Percentiles rank a stretch among this genome's conserved stretches.
phyloP scores from a whole-genome alignment of 768 basidiomycete genomes.

The Mycena galericulata region DNA sequence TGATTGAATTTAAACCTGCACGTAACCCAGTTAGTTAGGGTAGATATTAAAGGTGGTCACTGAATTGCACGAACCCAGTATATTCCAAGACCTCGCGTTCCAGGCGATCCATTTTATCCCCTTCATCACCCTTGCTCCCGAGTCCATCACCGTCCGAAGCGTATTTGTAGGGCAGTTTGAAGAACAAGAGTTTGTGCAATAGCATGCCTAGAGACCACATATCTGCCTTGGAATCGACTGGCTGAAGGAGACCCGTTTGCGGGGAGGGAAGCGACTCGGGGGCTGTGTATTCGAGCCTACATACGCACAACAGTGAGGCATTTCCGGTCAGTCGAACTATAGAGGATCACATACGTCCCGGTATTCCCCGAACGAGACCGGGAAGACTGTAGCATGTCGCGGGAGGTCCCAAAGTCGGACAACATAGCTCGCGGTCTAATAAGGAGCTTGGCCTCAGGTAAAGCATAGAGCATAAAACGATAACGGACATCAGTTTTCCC shows the following conservation, averaged over 20 bases:
- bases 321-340: neutral
- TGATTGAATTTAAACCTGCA: conserved; percentile 64
- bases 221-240: conserved; percentile 89
- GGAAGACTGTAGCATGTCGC: conserved; percentile 84
- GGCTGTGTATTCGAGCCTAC: conserved; percentile 86
- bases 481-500: conserved; percentile 77
- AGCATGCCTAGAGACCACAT: conserved; percentile 99
- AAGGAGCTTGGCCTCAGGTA: conserved; percentile 5
- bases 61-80: conserved; percentile 64
- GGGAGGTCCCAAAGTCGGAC: conserved; percentile 95
- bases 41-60: conserved; percentile 8
- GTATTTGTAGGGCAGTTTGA: conserved; percentile 86
- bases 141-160: conserved; percentile 70
- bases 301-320: neutral
- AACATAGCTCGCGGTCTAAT: conserved; percentile 91
- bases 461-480: neutral
- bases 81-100: conserved; percentile 82
- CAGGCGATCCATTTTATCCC: conserved; percentile 74
- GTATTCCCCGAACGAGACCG: conserved; percentile 89
- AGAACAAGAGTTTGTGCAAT: conserved; percentile 92
- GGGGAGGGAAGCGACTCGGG: conserved; percentile 88
- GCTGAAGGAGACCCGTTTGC: conserved; percentile 70
- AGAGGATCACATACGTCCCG: conserved; percentile 75
- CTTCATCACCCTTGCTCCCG: conserved; percentile 58
- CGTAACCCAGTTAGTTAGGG: neutral